Conservation (phyloP, 768 basidiomycete genomes). For the Butyriboletus loyo region DNA sequence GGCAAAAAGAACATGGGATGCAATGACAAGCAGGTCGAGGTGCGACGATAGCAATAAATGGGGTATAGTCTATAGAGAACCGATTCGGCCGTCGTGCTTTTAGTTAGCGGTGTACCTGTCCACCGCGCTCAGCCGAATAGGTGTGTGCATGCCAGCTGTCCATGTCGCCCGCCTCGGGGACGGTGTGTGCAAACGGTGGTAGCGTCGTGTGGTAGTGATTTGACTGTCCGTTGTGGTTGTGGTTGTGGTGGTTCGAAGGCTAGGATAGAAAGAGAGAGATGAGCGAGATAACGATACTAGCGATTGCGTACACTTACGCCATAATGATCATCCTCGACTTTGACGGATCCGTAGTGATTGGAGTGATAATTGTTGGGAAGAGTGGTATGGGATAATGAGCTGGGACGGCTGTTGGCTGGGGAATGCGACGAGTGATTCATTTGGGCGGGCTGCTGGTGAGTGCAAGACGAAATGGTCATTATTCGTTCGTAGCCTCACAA, state of each 20-base stretch:
- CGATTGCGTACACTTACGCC: slow-evolving; percentile 37
- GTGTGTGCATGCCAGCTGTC: slow-evolving; percentile 54
- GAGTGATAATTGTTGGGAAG: slow-evolving; percentile 44
- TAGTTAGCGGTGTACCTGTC: slow-evolving; percentile 51
- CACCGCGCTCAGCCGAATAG: slow-evolving; percentile 63
- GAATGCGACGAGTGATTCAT: slow-evolving; percentile 59
- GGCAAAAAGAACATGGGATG: slow-evolving; percentile 11
- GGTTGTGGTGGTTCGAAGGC: slow-evolving; percentile 32
- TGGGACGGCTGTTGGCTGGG: slow-evolving; percentile 47
- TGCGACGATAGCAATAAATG: slow-evolving; percentile 34
- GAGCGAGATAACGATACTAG: background rate
- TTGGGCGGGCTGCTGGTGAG: slow-evolving; percentile 59
- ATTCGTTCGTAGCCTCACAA: slow-evolving; percentile 47
- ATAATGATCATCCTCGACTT: slow-evolving; percentile 67
- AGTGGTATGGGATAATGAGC: slow-evolving; percentile 37
- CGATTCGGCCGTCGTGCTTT: slow-evolving; percentile 18
- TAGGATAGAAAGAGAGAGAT: slow-evolving; percentile 2
- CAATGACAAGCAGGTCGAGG: slow-evolving; percentile 12
- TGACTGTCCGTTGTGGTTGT: slow-evolving; percentile 33
- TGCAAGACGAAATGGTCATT: slow-evolving; percentile 42
- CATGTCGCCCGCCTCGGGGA: slow-evolving; percentile 40
- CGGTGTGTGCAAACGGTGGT: slow-evolving; percentile 46
- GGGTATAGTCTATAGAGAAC: slow-evolving; percentile 34
- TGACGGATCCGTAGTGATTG: slow-evolving; percentile 52
- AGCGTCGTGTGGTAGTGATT: slow-evolving; percentile 43